phyloP scores from a whole-genome alignment of 768 basidiomycete genomes.

The Lentinula raphanica region DNA sequence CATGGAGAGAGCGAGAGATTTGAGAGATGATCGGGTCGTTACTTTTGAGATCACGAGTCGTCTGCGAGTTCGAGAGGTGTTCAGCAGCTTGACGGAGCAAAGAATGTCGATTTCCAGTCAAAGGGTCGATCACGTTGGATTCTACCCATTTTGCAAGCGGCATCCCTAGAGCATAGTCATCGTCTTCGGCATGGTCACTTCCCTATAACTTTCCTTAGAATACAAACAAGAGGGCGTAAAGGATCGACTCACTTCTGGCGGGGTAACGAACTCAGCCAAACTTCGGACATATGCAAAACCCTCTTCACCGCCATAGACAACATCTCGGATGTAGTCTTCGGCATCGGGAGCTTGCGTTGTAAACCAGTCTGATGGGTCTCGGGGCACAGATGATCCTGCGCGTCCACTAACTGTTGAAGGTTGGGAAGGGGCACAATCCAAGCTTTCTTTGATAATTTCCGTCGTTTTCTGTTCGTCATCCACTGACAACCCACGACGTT shows the following conservation, averaged over 20 bases:
- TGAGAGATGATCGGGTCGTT: constrained; percentile 24
- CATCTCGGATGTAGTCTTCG: constrained; percentile 61
- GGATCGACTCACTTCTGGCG: constrained; percentile 22
- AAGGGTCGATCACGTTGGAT: constrained; percentile 36
- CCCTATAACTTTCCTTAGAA: constrained; percentile 3
- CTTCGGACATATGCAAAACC: constrained; percentile 75
- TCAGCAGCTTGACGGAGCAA: constrained; percentile 38
- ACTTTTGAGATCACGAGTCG: neutral
- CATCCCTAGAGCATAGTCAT: constrained; percentile 35
- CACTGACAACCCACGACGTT: constrained; percentile 21
- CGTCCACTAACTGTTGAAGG: constrained; percentile 12
- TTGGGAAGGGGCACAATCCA: constrained; percentile 24
- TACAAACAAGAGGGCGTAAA: neutral
- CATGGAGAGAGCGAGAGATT: constrained; percentile 34
- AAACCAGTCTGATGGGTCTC: constrained; percentile 40
- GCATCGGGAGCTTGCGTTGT: constrained; percentile 44
- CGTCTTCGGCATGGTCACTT: constrained; percentile 11
- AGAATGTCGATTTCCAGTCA: constrained; percentile 44
- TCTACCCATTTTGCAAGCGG: constrained; percentile 40
- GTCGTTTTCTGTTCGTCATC: constrained; percentile 30
- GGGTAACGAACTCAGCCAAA: constrained; percentile 62
- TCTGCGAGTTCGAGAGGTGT: constrained; percentile 17
- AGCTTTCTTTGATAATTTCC: constrained; percentile 31
- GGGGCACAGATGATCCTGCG: constrained; percentile 6
- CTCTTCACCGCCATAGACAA: constrained; percentile 78